phyloP scores from a whole-genome alignment of 768 basidiomycete species.

The Solioccasus polychromus region DNA sequence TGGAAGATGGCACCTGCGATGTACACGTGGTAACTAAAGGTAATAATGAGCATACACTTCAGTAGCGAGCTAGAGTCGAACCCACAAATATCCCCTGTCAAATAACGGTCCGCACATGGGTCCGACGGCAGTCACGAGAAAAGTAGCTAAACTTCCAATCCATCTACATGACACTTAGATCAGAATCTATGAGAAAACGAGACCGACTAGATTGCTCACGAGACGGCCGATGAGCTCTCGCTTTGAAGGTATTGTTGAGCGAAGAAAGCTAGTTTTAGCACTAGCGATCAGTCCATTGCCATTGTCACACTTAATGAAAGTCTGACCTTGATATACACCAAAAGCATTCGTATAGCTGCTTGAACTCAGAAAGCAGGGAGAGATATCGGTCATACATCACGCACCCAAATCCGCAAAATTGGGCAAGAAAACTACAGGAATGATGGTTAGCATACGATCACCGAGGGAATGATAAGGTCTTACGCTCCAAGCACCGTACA shows the following conservation, averaged over 20 bases:
- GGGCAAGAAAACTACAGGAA: no score
- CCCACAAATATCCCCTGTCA: slow-evolving; percentile 30
- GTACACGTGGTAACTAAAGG: slow-evolving; percentile 12
- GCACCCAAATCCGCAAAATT: slow-evolving; percentile 27
- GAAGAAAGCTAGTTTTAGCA: slow-evolving; percentile 18
- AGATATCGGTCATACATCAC: neutral
- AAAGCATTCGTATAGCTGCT: slow-evolving; percentile 20
- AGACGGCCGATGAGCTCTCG: slow-evolving; percentile 23
- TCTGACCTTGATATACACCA: slow-evolving; percentile 28
- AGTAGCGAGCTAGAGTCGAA: no score
- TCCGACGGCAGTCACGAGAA: slow-evolving; percentile 20
- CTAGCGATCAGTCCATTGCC: neutral
- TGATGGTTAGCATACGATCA: no score
- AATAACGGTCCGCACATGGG: slow-evolving; percentile 25
- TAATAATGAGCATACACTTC: neutral
- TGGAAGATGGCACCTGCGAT: slow-evolving; percentile 27
- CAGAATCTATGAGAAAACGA: neutral
- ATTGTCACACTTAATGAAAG: neutral
- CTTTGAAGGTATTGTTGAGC: slow-evolving; percentile 17
- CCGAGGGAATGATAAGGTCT: no score
- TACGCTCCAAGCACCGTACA: no score
- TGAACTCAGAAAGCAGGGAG: neutral
- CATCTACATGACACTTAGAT: slow-evolving; percentile 16
- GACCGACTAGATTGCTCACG: slow-evolving; percentile 9
- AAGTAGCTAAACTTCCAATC: slow-evolving; percentile 22